Evolutionary conservation across 192 early-diverging fungal genomes (phyloP).

Genomic region (Paraglomus brasilianum): DNA sequence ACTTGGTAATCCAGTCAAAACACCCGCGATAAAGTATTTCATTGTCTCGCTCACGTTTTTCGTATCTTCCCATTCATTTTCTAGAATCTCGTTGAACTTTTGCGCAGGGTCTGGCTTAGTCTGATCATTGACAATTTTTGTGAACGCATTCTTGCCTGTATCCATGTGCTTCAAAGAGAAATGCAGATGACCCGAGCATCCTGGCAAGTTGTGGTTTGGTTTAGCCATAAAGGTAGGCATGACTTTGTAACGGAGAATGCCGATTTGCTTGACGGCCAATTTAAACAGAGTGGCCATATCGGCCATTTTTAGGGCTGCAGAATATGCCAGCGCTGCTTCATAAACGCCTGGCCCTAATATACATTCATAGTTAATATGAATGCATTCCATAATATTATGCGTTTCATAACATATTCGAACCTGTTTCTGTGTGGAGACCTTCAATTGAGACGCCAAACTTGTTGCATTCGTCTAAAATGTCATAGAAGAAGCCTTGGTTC

Average conservation of each 20-base stretch:
- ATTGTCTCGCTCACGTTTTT: slow-evolving; percentile 54
- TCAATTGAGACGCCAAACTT: slow-evolving; percentile 65
- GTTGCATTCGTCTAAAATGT: slow-evolving; percentile 63
- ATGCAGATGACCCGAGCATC: slow-evolving; percentile 81
- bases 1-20: slow-evolving; percentile 62
- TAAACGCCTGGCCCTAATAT: slow-evolving; percentile 71
- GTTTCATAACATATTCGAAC: slow-evolving; percentile 28
- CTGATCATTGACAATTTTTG: slow-evolving; percentile 20
- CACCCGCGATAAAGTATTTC: slow-evolving; percentile 54
- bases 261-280: slow-evolving; percentile 70
- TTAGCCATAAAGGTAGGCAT: slow-evolving; percentile 87
- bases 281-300: slow-evolving; percentile 82
- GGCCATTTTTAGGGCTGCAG: slow-evolving; percentile 55
- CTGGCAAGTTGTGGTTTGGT: slow-evolving; percentile 66
- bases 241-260: slow-evolving; percentile 57
- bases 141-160: slow-evolving; percentile 56
- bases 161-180: slow-evolving; percentile 57
- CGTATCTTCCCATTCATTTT: slow-evolving; percentile 32
- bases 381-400: neutral
- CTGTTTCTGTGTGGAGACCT: slow-evolving; percentile 80
- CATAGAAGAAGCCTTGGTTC: slow-evolving; percentile 69
- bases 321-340: slow-evolving; percentile 74
- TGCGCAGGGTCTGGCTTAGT: slow-evolving; percentile 22
- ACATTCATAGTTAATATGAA: neutral
- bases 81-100: slow-evolving; percentile 9